Evolutionary conservation across 2,329 filamentous ascomycete genomes (phyloP).

Genomic region (Venturia pyrina): DNA sequence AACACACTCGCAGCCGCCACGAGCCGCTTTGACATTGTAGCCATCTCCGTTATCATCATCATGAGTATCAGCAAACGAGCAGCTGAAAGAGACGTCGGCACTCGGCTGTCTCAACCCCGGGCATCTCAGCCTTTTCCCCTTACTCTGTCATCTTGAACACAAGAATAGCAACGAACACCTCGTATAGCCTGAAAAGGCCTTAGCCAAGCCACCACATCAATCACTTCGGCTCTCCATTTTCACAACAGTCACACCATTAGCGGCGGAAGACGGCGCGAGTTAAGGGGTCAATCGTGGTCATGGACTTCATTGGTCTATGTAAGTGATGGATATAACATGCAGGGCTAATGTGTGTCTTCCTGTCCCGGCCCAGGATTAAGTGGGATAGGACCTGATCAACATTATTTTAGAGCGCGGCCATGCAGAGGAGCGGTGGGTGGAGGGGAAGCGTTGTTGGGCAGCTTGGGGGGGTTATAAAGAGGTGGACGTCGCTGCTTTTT

Average conservation of each 20-base stretch:
- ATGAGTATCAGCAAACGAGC: no score
- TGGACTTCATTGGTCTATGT: not conserved
- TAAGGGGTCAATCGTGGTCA: not conserved
- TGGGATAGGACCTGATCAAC: not conserved
- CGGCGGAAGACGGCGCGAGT: not conserved
- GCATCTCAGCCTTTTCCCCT: not conserved
- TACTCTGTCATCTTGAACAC: not conserved
- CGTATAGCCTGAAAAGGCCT: no score
- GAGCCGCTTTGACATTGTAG: no score
- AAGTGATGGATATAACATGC: not conserved
- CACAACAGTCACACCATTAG: not conserved
- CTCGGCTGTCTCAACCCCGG: not conserved
- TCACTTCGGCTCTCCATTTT: not conserved
- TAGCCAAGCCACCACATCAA: not conserved
- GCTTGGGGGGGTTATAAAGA: not conserved
- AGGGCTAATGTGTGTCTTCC: constrained; percentile 7
- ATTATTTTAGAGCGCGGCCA: not conserved
- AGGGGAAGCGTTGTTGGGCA: not conserved
- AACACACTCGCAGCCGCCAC: no score
- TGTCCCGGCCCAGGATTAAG: constrained; percentile 1
- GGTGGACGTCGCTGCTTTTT: not conserved
- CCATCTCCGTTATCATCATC: no score
- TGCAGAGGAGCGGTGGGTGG: constrained; percentile 8
- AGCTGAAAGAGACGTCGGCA: no score
- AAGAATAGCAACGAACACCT: not conserved